phyloP scores from a whole-genome alignment of 306 rosid genomes.

The Fragaria vesca region DNA sequence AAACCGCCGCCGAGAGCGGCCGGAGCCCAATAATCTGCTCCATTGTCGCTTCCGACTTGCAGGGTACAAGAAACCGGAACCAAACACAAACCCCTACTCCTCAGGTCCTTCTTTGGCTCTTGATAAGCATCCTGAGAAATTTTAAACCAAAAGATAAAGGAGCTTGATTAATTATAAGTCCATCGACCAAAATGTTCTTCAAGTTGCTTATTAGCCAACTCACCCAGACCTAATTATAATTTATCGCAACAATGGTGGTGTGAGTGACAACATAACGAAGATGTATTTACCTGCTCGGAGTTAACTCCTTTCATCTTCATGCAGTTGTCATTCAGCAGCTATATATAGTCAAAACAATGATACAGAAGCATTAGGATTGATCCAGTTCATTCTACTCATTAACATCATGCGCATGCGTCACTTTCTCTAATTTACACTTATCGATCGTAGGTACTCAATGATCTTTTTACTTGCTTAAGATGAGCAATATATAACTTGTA shows the following conservation, averaged over 20 bases:
- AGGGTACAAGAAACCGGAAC: conserved; percentile 94
- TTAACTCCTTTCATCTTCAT: conserved; percentile 68
- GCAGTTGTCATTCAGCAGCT: conserved; percentile 77
- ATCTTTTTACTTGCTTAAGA: background rate
- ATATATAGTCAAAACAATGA: conserved; percentile 14
- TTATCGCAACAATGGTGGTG: background rate
- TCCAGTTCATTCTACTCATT: background rate
- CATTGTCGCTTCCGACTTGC: conserved; percentile 95
- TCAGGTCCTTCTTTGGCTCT: conserved; percentile 72
- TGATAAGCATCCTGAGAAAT: conserved; percentile 48
- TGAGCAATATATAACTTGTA: background rate
- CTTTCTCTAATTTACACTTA: background rate
- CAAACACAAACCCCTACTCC: conserved; percentile 93
- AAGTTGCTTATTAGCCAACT: background rate
- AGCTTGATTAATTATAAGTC: background rate
- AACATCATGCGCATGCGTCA: background rate
- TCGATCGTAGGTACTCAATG: background rate
- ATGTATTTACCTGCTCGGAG: conserved; percentile 42
- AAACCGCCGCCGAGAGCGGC: conserved; percentile 71
- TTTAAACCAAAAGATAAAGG: background rate
- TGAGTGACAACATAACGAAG: background rate
- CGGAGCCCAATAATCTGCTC: conserved; percentile 99
- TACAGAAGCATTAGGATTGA: conserved; percentile 18
- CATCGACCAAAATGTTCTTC: background rate
- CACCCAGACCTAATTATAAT: too few species aligned